phyloP scores from a whole-genome alignment of 164 flowering plant species.

The Vitis riparia region DNA sequence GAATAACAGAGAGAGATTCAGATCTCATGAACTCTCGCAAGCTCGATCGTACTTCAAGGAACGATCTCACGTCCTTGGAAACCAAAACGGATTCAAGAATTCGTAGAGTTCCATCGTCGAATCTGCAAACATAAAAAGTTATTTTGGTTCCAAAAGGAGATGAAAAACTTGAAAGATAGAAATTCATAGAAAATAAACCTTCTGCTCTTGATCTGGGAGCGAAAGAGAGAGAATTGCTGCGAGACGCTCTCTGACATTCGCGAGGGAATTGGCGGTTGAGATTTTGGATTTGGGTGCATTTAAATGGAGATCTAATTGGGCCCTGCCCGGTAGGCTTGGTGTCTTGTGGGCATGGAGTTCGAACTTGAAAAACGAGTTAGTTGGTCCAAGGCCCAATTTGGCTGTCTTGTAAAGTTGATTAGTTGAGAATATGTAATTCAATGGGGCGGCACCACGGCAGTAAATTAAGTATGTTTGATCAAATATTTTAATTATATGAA shows the following conservation, averaged over 20 bases:
- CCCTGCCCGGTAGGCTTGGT: too few relatives aligned
- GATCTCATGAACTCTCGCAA: slow-evolving; percentile 48
- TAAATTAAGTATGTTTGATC: too few relatives aligned
- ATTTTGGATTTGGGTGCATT: too few relatives aligned
- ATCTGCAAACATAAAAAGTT: slow-evolving; percentile 34
- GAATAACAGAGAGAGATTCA: slow-evolving; percentile 42
- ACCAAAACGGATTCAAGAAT: slow-evolving; percentile 55
- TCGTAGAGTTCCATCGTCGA: slow-evolving; percentile 54
- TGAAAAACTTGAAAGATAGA: neutral
- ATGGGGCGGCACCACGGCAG: too few relatives aligned
- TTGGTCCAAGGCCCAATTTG: too few relatives aligned
- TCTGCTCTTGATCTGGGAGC: slow-evolving; percentile 39
- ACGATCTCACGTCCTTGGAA: slow-evolving; percentile 53
- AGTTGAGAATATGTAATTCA: too few relatives aligned
- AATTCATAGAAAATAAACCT: slow-evolving; percentile 28
- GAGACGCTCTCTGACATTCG: slow-evolving; percentile 12
- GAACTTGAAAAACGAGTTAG: too few relatives aligned
- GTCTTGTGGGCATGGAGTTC: too few relatives aligned
- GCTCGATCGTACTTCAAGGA: slow-evolving; percentile 30
- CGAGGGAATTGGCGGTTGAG: slow-evolving; percentile 10
- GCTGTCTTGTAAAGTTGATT: too few relatives aligned
- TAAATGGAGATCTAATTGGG: too few relatives aligned
- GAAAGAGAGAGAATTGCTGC: slow-evolving; percentile 39
- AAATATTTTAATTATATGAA: too few relatives aligned
- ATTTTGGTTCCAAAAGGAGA: neutral